phyloP scores from a whole-genome alignment of 139 green algal genomes.

The Chlamydomonas asymmetrica region DNA sequence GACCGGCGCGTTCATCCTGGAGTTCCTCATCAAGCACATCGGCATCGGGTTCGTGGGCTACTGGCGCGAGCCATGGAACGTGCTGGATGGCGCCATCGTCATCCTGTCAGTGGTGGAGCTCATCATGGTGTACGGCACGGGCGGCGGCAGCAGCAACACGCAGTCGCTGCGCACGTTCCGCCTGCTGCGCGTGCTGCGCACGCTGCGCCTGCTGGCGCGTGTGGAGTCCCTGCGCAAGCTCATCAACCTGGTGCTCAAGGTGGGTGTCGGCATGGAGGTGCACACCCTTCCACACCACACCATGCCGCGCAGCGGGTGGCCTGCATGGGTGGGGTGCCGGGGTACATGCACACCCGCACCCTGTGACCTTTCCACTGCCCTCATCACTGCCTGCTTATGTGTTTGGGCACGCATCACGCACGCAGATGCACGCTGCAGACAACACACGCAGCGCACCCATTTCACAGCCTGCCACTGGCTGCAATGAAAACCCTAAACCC shows the following conservation, averaged over 20 bases:
- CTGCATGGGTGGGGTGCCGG: slow-evolving; percentile 30
- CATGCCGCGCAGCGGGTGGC: too few species aligned
- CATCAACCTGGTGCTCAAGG: slow-evolving; percentile 24
- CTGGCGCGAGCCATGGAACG: slow-evolving; percentile 57
- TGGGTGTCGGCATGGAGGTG: neutral
- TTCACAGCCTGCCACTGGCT: too few species aligned
- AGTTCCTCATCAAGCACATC: slow-evolving; percentile 45
- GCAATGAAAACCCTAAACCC: too few species aligned
- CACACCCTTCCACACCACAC: too few species aligned
- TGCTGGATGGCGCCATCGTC: slow-evolving; percentile 56
- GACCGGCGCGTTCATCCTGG: slow-evolving; percentile 42
- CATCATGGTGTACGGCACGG: slow-evolving; percentile 17
- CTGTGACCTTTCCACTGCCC: too few species aligned
- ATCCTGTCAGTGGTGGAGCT: slow-evolving; percentile 28
- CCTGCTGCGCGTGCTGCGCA: slow-evolving; percentile 40
- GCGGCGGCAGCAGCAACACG: slow-evolving; percentile 12
- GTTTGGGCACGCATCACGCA: too few species aligned
- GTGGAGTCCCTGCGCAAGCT: slow-evolving; percentile 15
- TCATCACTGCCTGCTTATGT: too few species aligned
- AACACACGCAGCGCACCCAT: too few species aligned
- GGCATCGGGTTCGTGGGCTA: slow-evolving; percentile 47
- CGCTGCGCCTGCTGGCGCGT: slow-evolving; percentile 44
- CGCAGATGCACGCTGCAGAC: too few species aligned
- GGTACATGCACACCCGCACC: slow-evolving; percentile 29
- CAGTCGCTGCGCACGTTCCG: slow-evolving; percentile 47